These are phyloP conservation scores for Septoria petroselini DNA, from an alignment of 2,329 filamentous ascomycete genomes.

Conservation along the genomic window DNA sequence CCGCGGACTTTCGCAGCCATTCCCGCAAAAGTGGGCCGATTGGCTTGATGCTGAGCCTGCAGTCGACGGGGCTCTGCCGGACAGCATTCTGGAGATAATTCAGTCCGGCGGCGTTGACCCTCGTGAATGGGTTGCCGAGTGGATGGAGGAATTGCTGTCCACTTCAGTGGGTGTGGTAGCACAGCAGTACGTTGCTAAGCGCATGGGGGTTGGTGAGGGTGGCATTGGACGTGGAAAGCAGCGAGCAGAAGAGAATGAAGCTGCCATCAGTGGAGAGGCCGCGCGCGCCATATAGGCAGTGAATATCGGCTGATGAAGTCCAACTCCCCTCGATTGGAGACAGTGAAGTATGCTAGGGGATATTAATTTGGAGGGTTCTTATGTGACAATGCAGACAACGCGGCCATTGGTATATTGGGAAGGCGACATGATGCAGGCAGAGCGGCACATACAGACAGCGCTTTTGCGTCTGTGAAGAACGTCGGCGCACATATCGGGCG, in stretches of 20 bases:
- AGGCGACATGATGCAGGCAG: no score
- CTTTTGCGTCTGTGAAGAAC: no score
- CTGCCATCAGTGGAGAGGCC: slow-evolving; percentile 55
- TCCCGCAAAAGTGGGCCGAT: slow-evolving; percentile 80
- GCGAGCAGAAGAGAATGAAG: slow-evolving; percentile 51
- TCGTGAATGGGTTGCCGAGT: slow-evolving; percentile 94
- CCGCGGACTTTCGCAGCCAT: slow-evolving; percentile 73
- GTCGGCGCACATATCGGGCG: no score
- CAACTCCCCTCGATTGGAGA: no score
- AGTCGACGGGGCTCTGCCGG: slow-evolving; percentile 59
- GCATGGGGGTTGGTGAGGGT: slow-evolving; percentile 94
- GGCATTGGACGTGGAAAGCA: slow-evolving; percentile 59
- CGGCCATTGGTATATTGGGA: no score
- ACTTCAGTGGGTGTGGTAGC: slow-evolving; percentile 81
- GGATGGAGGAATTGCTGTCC: slow-evolving; percentile 83
- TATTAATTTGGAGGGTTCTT: no score
- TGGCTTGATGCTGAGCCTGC: slow-evolving; percentile 76
- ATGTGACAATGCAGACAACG: no score
- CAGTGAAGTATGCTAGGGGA: no score
- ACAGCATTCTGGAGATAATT: slow-evolving; percentile 84
- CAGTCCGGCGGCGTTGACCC: slow-evolving; percentile 74
- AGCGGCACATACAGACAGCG: no score
- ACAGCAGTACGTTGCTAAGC: slow-evolving; percentile 87
- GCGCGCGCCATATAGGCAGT: slow-evolving; percentile 51
- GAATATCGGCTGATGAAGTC: no score